phyloP scores from a whole-genome alignment of 768 basidiomycete genomes.

The Lactifluus subvellereus region DNA sequence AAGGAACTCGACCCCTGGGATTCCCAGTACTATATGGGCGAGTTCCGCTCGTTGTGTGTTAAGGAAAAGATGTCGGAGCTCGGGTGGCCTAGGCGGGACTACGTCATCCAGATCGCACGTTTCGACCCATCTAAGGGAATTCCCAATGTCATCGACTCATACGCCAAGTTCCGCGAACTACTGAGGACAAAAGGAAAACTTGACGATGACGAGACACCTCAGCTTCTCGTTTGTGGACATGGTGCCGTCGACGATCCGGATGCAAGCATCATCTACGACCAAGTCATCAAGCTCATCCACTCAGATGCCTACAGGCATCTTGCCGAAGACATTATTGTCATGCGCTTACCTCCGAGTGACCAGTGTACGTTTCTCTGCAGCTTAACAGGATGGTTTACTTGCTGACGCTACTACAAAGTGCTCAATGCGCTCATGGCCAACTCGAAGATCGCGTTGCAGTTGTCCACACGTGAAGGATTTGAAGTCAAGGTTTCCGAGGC shows the following conservation, averaged over 20 bases:
- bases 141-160: constrained; percentile 81
- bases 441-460: constrained; percentile 82
- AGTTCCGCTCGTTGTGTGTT: constrained; percentile 69
- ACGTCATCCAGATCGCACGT: constrained; percentile 87
- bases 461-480: constrained; percentile 92
- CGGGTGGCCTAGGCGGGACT: constrained; percentile 74
- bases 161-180: constrained; percentile 71
- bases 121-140: constrained; percentile 89
- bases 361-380: constrained; percentile 48
- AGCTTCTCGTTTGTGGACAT: constrained; percentile 81
- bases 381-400: background rate
- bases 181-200: constrained; percentile 42
- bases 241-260: constrained; percentile 94
- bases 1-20: constrained; percentile 81
- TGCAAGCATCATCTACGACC: constrained; percentile 86
- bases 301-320: constrained; percentile 34
- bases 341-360: constrained; percentile 74
- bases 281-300: constrained; percentile 56
- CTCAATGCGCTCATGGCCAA: constrained; percentile 88
- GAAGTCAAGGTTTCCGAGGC: constrained; percentile 97
- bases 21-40: constrained; percentile 84
- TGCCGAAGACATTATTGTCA: constrained; percentile 37
- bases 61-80: constrained; percentile 81
- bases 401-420: constrained; percentile 37
- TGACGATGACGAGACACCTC: constrained; percentile 52